Conservation (phyloP, 2,329 filamentous ascomycete genomes). For the Cryphonectria naterciae region DNA sequence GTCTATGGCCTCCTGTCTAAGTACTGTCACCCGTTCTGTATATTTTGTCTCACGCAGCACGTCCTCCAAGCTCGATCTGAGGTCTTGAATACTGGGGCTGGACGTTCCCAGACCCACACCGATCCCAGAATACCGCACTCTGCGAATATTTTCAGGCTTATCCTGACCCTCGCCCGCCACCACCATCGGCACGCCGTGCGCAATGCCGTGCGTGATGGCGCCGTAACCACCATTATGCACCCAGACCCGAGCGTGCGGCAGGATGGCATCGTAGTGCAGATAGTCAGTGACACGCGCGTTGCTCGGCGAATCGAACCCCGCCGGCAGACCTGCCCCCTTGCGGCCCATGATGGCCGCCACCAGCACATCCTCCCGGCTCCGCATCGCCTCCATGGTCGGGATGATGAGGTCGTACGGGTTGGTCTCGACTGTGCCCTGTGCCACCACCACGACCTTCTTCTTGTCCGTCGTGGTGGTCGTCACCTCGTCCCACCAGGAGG, state of each 20-base stretch:
- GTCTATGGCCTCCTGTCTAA: constrained; percentile 37
- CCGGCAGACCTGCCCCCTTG: constrained; percentile 37
- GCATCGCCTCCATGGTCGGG: constrained; percentile 42
- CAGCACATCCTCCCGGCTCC: constrained; percentile 35
- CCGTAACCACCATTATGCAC: constrained; percentile 48
- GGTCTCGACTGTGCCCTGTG: constrained; percentile 46
- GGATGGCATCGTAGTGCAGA: constrained; percentile 44
- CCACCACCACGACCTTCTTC: constrained; percentile 43
- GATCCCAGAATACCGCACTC: constrained; percentile 41
- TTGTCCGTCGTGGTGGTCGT: constrained; percentile 16
- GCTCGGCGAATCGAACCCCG: constrained; percentile 30
- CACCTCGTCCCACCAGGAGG: constrained; percentile 42
- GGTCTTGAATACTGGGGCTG: constrained; percentile 34
- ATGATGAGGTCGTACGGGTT: constrained; percentile 44
- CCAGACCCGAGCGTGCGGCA: constrained; percentile 43
- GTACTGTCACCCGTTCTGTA: constrained; percentile 30
- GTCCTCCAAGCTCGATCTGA: constrained; percentile 36
- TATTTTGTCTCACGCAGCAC: constrained; percentile 36
- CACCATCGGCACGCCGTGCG: constrained; percentile 46
- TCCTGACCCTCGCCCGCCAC: constrained; percentile 47
- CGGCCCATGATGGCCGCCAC: constrained; percentile 43
- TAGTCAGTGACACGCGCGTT: constrained; percentile 44
- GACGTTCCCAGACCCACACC: constrained; percentile 40
- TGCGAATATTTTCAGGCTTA: constrained; percentile 44
- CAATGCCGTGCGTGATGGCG: constrained; percentile 45